Evolutionary conservation across 2,329 filamentous ascomycete species (phyloP).

Genomic region (Orbilia javanica): DNA sequence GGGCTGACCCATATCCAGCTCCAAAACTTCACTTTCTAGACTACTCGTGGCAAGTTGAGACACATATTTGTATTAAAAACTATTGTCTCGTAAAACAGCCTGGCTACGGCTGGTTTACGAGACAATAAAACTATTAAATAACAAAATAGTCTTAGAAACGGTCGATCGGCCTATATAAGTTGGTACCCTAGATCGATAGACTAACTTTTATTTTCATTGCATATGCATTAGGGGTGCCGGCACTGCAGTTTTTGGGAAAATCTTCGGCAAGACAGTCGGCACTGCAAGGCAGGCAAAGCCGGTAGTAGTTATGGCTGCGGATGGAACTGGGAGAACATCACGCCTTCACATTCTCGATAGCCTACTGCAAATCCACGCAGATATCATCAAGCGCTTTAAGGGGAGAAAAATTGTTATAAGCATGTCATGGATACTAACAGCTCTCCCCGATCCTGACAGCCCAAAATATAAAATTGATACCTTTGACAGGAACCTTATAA

Average conservation of each 20-base stretch:
- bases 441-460: neutral
- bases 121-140: too few relatives aligned
- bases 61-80: too few relatives aligned
- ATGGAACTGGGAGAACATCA: neutral
- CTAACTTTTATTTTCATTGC: neutral
- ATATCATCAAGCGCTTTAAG: neutral
- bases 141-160: too few relatives aligned
- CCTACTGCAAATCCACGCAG: neutral
- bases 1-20: slow-evolving; percentile 7
- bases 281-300: slow-evolving; percentile 11
- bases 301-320: neutral
- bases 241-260: slow-evolving; percentile 14
- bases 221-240: neutral
- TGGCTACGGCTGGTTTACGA: too few relatives aligned
- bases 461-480: neutral
- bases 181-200: neutral
- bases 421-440: slow-evolving; percentile 13
- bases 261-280: slow-evolving; percentile 22
- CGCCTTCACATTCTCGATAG: slow-evolving; percentile 11
- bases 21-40: neutral
- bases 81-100: too few relatives aligned
- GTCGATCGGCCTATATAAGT: too few relatives aligned
- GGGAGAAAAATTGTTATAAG: slow-evolving; percentile 3
- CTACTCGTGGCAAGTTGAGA: neutral
- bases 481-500: neutral